phyloP scores from a whole-genome alignment of 208 protist genomes.

The Trypanosoma lewisi region DNA sequence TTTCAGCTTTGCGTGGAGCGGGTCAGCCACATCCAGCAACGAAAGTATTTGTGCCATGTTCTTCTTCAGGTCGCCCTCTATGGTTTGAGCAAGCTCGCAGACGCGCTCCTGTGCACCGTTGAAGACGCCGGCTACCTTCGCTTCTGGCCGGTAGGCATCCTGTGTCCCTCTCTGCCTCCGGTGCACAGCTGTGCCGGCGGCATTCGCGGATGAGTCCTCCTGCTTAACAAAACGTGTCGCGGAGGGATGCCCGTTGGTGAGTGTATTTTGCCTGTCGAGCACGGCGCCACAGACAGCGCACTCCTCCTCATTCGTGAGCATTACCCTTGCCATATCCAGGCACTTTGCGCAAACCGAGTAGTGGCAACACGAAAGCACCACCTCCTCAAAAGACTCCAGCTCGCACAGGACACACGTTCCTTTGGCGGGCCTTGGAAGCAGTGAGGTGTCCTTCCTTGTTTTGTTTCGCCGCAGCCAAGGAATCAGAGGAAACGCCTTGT shows the following conservation, averaged over 20 bases:
- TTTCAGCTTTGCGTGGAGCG: conserved; percentile 32
- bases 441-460: background rate
- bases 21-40: conserved; percentile 49
- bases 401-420: conserved; percentile 68
- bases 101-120: background rate
- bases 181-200: background rate
- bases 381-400: conserved; percentile 40
- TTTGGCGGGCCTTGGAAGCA: conserved; percentile 23
- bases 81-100: conserved; percentile 8
- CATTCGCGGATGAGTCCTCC: background rate
- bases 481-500: conserved; percentile 57
- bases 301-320: conserved; percentile 54
- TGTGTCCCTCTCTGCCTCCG: background rate
- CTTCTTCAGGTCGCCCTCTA: conserved; percentile 42
- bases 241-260: background rate
- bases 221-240: conserved; percentile 7
- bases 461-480: conserved; percentile 26
- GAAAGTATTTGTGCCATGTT: conserved; percentile 48
- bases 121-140: background rate
- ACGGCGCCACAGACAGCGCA: conserved; percentile 68
- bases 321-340: conserved; percentile 46
- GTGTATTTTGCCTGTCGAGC: background rate
- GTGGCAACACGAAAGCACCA: conserved; percentile 48
- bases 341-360: conserved; percentile 57
- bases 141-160: background rate